Base-by-base conservation (phyloP, 108 stramenopile genomes). In the Stephanodiscus triporus region DNA sequence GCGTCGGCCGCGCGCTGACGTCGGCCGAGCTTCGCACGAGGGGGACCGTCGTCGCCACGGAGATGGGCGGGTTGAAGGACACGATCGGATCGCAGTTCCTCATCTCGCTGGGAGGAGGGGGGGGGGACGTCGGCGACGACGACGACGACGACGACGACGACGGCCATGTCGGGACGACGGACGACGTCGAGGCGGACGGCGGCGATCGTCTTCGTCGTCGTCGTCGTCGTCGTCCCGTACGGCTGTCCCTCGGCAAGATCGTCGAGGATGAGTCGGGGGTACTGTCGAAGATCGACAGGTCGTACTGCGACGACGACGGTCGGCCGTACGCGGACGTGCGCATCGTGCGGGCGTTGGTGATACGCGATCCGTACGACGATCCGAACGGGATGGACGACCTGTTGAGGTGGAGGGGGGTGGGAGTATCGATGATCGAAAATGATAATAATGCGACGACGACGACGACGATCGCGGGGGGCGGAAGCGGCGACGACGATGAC, bases 281-380 rank as follows among this genome's bases (percentile, higher is more conserved):
- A 30, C 66, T 99, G 63, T 91, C 89, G 20, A 82, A 93, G 64
- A 67, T 99, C 29, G 89, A 95, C 72, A 77, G 85, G 17, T 73
- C 89, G 2, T 98, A 96, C 60, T 91, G 88, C 57, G 99, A 99
- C 77, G 83, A 85, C 29, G 72, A 94, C 19, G 97, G 97, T 19
- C 69, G 99, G 48, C 99, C 99, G 7, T 98, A 85, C 84, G 93
- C 95, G 7, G 99, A 99, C 72, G 86, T 99, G 29, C 89, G 99
- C 8, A 95, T 99, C 26, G 73, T 82, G 45, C 87, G 96, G 36
- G 95, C 93, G 8, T 63, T 93, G 67, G 92, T 99, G 6, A 70
- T 99, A 42, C 87, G 97, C 73, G 96, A 98, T 83, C 98, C 98
- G 3, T 98, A 94, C 82, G 79, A 77, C 11, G 92, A 95, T 88